These are phyloP conservation scores for Protomyces gravidus DNA, from an alignment of 1,139 yeast species.

Conservation along the genomic window DNA sequence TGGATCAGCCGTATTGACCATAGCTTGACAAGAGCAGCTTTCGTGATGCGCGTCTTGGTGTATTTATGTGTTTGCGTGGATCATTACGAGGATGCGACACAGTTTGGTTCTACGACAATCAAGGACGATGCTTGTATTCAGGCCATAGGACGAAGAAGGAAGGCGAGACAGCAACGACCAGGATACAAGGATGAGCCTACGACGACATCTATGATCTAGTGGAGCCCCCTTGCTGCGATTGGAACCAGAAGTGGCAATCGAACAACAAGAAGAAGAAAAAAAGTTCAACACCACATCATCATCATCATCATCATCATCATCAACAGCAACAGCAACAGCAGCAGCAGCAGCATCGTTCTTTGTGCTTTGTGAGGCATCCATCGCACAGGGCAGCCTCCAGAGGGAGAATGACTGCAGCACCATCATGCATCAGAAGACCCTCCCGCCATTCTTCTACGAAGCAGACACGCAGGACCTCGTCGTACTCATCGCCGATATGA, in stretches of 20 bases:
- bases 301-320: not conserved
- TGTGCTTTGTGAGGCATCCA: too few species aligned
- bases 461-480: slow-evolving; percentile 71
- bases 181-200: not conserved
- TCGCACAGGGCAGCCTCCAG: too few species aligned
- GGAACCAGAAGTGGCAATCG: too few species aligned
- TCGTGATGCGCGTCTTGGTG: not conserved
- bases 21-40: too few species aligned
- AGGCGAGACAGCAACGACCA: not conserved
- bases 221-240: too few species aligned
- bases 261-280: too few species aligned
- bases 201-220: too few species aligned
- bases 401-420: too few species aligned
- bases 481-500: slow-evolving; percentile 70
- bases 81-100: not conserved
- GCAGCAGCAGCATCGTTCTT: not conserved
- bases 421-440: slow-evolving; percentile 34
- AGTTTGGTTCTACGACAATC: not conserved
- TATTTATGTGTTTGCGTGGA: too few species aligned
- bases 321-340: not conserved
- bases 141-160: too few species aligned
- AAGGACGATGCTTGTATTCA: not conserved
- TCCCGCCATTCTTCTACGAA: slow-evolving; percentile 59
- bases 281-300: not conserved
- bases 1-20: not conserved